Conservation (phyloP, 768 basidiomycete species). For the Phallus indusiatus region DNA sequence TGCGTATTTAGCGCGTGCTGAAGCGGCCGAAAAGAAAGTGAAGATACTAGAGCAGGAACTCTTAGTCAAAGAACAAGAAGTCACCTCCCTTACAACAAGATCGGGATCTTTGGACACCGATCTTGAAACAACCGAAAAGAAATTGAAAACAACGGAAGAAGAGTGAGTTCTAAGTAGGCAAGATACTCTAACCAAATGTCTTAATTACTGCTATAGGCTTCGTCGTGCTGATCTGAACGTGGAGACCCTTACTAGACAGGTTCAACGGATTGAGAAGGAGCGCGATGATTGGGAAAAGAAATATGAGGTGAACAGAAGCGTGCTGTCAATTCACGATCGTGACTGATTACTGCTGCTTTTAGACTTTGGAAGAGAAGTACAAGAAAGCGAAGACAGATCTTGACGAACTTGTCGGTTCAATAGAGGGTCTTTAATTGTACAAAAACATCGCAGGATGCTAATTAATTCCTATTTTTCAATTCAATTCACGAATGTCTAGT, state of each 20-base stretch:
- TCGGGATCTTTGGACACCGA: slow-evolving; percentile 55
- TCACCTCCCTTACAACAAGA: slow-evolving; percentile 68
- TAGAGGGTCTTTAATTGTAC: slow-evolving; percentile 52
- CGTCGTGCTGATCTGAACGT: slow-evolving; percentile 97
- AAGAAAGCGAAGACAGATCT: slow-evolving; percentile 67
- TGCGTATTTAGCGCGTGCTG: slow-evolving; percentile 68
- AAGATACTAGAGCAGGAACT: slow-evolving; percentile 67
- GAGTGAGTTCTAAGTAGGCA: slow-evolving; percentile 52
- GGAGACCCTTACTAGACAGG: slow-evolving; percentile 93
- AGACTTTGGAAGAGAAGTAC: slow-evolving; percentile 71
- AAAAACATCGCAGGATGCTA: no score
- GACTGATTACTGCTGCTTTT: slow-evolving; percentile 10
- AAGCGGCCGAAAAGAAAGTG: slow-evolving; percentile 75
- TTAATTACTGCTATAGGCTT: slow-evolving; percentile 42
- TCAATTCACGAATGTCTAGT: no score
- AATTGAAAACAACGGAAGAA: slow-evolving; percentile 90
- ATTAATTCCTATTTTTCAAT: no score
- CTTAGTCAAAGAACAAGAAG: slow-evolving; percentile 81
- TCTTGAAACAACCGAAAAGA: slow-evolving; percentile 85
- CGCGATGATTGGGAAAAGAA: slow-evolving; percentile 92
- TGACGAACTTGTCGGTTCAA: slow-evolving; percentile 68
- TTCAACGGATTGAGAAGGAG: slow-evolving; percentile 79
- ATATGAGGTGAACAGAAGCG: slow-evolving; percentile 58
- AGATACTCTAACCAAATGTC: not conserved
- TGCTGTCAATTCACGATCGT: not conserved